Percentiles rank a stretch among this genome's conserved stretches.
Evolutionary conservation across 805 yeast species (phyloP).

Genomic region (Dipodascus albidus): DNA sequence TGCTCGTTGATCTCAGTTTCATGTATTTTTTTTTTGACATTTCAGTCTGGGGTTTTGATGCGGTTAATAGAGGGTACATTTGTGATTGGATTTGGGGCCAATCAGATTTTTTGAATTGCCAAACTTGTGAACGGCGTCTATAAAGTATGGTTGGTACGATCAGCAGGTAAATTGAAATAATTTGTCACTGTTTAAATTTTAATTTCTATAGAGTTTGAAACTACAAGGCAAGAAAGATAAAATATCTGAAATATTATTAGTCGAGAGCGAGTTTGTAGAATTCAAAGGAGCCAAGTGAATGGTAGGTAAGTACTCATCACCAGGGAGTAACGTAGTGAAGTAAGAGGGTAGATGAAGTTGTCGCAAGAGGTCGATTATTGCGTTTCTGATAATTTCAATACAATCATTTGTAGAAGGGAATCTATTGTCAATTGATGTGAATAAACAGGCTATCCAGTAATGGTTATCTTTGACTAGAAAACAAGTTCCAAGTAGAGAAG

Average conservation of each 20-base stretch:
- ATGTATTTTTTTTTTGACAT: no score
- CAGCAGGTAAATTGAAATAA: not conserved
- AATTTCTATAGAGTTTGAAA: not conserved
- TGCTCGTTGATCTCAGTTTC: not conserved
- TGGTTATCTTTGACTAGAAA: constrained; percentile 31
- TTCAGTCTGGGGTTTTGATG: not conserved
- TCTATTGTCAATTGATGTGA: constrained; percentile 37
- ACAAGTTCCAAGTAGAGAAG: constrained; percentile 42
- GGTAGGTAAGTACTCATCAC: constrained; percentile 7
- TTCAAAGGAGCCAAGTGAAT: constrained; percentile 69
- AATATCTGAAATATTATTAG: constrained; percentile 50
- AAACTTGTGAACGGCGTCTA: no score
- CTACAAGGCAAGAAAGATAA: not conserved
- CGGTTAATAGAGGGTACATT: not conserved
- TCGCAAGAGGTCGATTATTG: constrained; percentile 35
- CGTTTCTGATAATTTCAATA: constrained; percentile 36
- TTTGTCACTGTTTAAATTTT: not conserved
- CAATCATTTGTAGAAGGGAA: constrained; percentile 31
- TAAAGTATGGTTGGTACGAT: not conserved
- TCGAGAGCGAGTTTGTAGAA: constrained; percentile 73
- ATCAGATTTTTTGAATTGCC: no score
- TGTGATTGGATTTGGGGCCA: not conserved
- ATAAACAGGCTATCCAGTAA: constrained; percentile 49
- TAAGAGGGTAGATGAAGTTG: constrained; percentile 24
- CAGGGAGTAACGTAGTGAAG: not conserved